These are phyloP conservation scores for Xylariaceae sp. DNA, from an alignment of 2,329 filamentous ascomycete genomes.

Conservation along the genomic window DNA sequence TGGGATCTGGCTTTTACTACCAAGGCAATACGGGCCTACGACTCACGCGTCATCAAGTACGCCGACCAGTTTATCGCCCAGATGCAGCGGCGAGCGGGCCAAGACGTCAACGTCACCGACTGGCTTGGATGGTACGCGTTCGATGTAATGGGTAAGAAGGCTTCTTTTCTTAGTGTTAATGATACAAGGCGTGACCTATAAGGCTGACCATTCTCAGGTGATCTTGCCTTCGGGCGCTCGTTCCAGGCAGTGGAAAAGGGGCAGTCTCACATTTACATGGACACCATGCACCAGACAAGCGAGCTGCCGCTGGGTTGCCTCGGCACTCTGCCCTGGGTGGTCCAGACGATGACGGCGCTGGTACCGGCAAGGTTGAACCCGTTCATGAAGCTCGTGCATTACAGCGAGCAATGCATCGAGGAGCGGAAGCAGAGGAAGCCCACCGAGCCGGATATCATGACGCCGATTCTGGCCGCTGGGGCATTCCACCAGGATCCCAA, in stretches of 20 bases:
- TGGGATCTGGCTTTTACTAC: constrained; percentile 23
- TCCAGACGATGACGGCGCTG: too few relatives aligned
- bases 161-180: neutral
- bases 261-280: constrained; percentile 19
- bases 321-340: constrained; percentile 19
- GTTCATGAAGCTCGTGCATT: too few relatives aligned
- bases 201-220: constrained; percentile 12
- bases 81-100: constrained; percentile 13
- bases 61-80: constrained; percentile 18
- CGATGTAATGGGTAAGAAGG: constrained; percentile 21
- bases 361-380: too few relatives aligned
- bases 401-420: too few relatives aligned
- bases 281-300: constrained; percentile 20
- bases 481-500: too few relatives aligned
- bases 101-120: constrained; percentile 14
- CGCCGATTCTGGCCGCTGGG: too few relatives aligned
- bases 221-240: constrained; percentile 21
- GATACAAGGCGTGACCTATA: neutral
- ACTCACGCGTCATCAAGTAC: constrained; percentile 19
- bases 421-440: too few relatives aligned
- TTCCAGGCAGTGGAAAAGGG: constrained; percentile 16
- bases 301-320: constrained; percentile 16
- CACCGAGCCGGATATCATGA: too few relatives aligned
- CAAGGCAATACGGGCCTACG: constrained; percentile 19
- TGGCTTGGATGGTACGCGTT: constrained; percentile 23